Base-by-base conservation (phyloP, 202 grass and related monocot species). In the Panicum hallii region DNA sequence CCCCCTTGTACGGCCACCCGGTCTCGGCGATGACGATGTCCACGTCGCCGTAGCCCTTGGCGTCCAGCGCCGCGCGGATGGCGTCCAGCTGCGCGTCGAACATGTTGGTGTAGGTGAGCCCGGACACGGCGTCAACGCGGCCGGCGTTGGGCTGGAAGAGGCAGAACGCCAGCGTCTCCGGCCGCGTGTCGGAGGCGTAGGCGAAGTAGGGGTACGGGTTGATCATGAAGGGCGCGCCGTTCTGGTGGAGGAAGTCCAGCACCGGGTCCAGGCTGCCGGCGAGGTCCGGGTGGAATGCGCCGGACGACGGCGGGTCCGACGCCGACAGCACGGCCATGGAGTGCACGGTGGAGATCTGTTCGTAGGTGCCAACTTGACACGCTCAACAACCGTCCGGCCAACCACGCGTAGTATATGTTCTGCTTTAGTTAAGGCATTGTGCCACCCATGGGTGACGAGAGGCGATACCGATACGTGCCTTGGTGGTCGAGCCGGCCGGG, bases 171-270 rank as follows among this genome's bases (percentile, higher is more conserved):
- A 99, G 87, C 45, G 93, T 99, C 85, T 99, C 97, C 45, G 90
- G 90, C 63, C 91, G 82, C 66, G 93, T 89, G 85, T 99, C 97
- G 53, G 84, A 91, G 45, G 83, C 34, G 87, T 99, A 99, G 30
- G 97, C 97, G 84, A 99, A 99, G 89, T 87, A 99, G 40, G 97
- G 97, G 79, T 99, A 97, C 67, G 93, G 93, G 78, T 99, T 99
- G 90, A 99, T 93, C 97, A 99, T 94, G 89, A 99, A 97, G 17
- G 97, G 97, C 17, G 82, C 86, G 12, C 97, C 93, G 43, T 78
- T 85, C 83, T 87, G 79, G 28, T 87, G 79, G 38, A 99, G 97
- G 88, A 99, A 99, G 34, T 89, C 83, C 52, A 99, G 91, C 83
- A 97, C 87, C 66, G 91, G 93, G 67, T 92, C 92, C 8, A 99